These are phyloP conservation scores for Stylosanthes scabra DNA, from an alignment of 331 rosid species.

Conservation along the genomic window DNA sequence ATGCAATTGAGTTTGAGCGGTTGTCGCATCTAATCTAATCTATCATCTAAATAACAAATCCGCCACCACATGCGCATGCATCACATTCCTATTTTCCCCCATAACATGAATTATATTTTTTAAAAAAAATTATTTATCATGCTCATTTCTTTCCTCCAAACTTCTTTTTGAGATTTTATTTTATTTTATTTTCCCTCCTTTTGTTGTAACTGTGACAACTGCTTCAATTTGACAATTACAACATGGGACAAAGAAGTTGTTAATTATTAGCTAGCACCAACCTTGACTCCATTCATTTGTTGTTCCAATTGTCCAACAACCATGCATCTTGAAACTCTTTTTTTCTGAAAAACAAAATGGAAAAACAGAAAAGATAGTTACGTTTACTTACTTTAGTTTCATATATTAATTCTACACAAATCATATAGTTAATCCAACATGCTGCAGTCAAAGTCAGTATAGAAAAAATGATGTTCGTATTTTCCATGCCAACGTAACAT, in stretches of 20 bases:
- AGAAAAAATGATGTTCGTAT: too few relatives aligned
- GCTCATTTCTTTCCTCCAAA: background rate
- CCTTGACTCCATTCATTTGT: background rate
- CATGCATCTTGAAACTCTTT: too few relatives aligned
- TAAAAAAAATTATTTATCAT: background rate
- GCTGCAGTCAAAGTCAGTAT: too few relatives aligned
- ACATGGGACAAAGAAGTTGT: slow-evolving; percentile 48
- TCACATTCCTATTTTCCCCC: background rate
- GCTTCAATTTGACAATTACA: slow-evolving; percentile 42
- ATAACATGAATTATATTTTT: too few relatives aligned
- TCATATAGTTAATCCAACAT: too few relatives aligned
- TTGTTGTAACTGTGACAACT: background rate
- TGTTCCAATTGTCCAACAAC: too few relatives aligned
- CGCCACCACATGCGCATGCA: background rate
- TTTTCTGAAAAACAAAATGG: too few relatives aligned
- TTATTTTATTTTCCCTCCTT: background rate
- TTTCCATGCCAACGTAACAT: too few relatives aligned
- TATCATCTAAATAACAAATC: background rate
- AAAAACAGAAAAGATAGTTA: too few relatives aligned
- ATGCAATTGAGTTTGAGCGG: background rate
- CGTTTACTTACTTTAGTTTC: background rate
- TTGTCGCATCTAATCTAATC: too few relatives aligned
- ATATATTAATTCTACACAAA: too few relatives aligned
- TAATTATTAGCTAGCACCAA: slow-evolving; percentile 18
- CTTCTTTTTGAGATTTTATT: slow-evolving; percentile 6